Evolutionary conservation across 345 rosid genomes (phyloP).

Genomic region (Syzygium jambos): DNA sequence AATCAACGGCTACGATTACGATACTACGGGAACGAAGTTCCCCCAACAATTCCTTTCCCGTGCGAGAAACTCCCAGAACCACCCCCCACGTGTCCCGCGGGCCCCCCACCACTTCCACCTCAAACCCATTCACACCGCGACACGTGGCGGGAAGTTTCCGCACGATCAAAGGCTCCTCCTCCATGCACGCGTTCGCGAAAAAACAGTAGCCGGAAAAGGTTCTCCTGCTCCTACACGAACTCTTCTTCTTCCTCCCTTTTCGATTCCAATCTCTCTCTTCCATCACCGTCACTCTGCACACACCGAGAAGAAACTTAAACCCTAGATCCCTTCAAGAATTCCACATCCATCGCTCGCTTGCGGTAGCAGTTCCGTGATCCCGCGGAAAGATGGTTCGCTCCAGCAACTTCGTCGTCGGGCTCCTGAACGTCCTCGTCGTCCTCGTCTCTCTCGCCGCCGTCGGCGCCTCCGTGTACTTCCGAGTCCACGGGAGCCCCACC

Average conservation of each 20-base stretch:
- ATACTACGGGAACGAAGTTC: background rate
- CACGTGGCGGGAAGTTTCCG: background rate
- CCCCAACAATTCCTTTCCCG: background rate
- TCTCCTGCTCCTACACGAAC: background rate
- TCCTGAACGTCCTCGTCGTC: slow-evolving; percentile 5
- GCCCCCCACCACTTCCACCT: background rate
- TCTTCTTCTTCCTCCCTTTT: background rate
- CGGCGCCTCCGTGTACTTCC: background rate
- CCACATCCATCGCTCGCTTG: background rate
- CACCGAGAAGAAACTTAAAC: background rate
- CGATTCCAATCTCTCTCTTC: background rate
- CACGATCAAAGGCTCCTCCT: background rate
- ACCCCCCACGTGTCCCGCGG: background rate
- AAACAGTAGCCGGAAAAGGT: background rate
- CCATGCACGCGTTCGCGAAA: background rate
- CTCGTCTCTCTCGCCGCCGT: slow-evolving; percentile 8
- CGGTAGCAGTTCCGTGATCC: background rate
- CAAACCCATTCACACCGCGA: background rate
- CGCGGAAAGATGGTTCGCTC: background rate
- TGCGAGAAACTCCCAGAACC: background rate
- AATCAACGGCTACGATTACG: background rate
- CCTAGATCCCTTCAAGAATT: background rate
- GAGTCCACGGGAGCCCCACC: background rate
- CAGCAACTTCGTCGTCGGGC: slow-evolving; percentile 1
- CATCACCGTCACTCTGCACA: background rate